Percentiles rank a stretch among this genome's conserved stretches.
These are phyloP conservation scores for Clausena lansium DNA, from an alignment of 345 rosid species.

Conservation along the genomic window DNA sequence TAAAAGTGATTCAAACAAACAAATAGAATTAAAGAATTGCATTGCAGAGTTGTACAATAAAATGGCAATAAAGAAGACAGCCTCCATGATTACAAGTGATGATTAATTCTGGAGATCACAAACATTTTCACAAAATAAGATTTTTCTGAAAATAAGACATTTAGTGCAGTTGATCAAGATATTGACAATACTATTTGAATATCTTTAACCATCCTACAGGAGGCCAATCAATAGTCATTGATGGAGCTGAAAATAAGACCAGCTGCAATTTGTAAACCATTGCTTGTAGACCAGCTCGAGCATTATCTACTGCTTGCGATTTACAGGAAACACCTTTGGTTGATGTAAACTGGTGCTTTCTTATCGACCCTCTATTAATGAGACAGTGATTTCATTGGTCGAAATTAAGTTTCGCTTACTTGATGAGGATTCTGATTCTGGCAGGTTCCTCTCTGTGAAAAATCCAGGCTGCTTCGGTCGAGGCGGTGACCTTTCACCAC, in stretches of 20 bases:
- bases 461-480: conserved; percentile 30
- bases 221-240: too few relatives aligned
- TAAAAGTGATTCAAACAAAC: too few relatives aligned
- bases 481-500: conserved; percentile 13
- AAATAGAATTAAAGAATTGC: too few relatives aligned
- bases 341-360: not conserved
- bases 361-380: conserved; percentile 21
- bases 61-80: too few relatives aligned
- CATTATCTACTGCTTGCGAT: not conserved
- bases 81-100: too few relatives aligned
- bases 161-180: too few relatives aligned
- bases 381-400: conserved; percentile 16
- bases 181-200: too few relatives aligned
- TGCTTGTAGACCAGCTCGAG: not conserved
- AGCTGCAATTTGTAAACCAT: not conserved
- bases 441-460: conserved; percentile 27
- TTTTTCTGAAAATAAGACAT: too few relatives aligned
- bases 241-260: not conserved
- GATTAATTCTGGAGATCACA: too few relatives aligned
- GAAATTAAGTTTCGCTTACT: conserved; percentile 3
- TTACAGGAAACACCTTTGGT: not conserved
- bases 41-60: too few relatives aligned
- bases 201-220: too few relatives aligned
- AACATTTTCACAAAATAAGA: too few relatives aligned
- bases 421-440: conserved; percentile 10